Percentiles rank a stretch among this genome's conserved stretches.
Conservation (phyloP, 164 flowering plant genomes). For the Tinospora cordifolia region DNA sequence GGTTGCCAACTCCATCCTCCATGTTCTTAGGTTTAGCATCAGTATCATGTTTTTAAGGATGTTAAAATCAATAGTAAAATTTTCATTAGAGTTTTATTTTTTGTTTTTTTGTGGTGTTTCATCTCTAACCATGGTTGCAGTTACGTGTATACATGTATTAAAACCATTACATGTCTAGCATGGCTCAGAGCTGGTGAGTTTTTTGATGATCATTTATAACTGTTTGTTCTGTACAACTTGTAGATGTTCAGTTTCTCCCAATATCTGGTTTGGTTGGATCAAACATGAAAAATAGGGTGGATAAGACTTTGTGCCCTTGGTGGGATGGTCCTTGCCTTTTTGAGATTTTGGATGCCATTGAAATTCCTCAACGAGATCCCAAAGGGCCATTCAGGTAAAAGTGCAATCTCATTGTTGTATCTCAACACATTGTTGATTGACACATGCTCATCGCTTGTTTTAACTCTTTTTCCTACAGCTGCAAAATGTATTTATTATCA, state of each 20-base stretch:
- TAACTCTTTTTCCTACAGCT: neutral
- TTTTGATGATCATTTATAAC: neutral
- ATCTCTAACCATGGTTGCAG: neutral
- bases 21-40: neutral
- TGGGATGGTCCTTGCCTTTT: constrained; percentile 94
- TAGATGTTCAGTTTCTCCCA: constrained; percentile 91
- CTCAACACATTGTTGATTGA: neutral
- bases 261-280: constrained; percentile 79
- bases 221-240: constrained; percentile 8
- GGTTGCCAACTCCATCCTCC: neutral
- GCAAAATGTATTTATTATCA: neutral
- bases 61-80: neutral
- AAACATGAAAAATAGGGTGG: constrained; percentile 73
- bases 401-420: neutral
- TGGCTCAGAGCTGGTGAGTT: neutral
- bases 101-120: too few relatives aligned
- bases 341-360: constrained; percentile 82
- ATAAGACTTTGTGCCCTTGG: constrained; percentile 66
- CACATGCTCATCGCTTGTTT: neutral
- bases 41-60: neutral
- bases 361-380: constrained; percentile 79
- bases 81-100: neutral
- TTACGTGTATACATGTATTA: too few relatives aligned
- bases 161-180: neutral
- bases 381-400: constrained; percentile 81